phyloP scores from a whole-genome alignment of 805 yeast genomes.

The Candida maris region DNA sequence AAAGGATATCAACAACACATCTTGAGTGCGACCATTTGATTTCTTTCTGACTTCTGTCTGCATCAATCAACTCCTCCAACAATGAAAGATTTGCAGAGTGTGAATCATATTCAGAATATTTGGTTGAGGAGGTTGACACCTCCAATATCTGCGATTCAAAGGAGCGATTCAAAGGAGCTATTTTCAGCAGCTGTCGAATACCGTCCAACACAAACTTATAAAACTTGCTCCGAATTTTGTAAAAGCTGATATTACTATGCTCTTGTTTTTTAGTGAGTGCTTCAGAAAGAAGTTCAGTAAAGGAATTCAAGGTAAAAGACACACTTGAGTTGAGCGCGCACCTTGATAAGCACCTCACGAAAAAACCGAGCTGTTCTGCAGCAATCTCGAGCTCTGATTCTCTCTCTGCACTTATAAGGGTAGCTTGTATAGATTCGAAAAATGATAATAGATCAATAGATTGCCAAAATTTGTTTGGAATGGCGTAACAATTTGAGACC shows the following conservation, averaged over 20 bases:
- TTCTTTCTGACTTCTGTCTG: conserved; percentile 6
- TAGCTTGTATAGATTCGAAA: neutral
- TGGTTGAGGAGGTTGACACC: neutral
- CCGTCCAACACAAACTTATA: conserved; percentile 27
- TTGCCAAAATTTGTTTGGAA: neutral
- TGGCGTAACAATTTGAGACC: neutral
- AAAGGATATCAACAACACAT: conserved; percentile 32
- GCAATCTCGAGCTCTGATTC: conserved; percentile 20
- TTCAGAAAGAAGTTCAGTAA: conserved; percentile 20
- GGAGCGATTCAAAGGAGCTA: conserved; percentile 5
- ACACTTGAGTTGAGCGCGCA: conserved; percentile 25
- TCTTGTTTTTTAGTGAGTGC: conserved; percentile 20
- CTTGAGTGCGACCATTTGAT: conserved; percentile 14
- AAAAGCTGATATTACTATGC: conserved; percentile 32
- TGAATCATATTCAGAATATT: conserved; percentile 17
- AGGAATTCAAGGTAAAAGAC: conserved; percentile 14
- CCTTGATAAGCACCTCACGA: conserved; percentile 21
- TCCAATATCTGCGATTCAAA: neutral
- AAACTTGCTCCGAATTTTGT: conserved; percentile 41
- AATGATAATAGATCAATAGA: neutral
- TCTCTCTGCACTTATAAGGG: conserved; percentile 8
- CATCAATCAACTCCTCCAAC: conserved; percentile 7
- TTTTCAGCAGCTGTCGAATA: conserved; percentile 13
- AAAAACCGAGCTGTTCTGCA: conserved; percentile 22
- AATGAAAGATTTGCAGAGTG: conserved; percentile 17